Evolutionary conservation across 208 protist genomes (phyloP), one percentile per base, ranked within the genome.

Genomic region (Leishmania amazonensis): DNA sequence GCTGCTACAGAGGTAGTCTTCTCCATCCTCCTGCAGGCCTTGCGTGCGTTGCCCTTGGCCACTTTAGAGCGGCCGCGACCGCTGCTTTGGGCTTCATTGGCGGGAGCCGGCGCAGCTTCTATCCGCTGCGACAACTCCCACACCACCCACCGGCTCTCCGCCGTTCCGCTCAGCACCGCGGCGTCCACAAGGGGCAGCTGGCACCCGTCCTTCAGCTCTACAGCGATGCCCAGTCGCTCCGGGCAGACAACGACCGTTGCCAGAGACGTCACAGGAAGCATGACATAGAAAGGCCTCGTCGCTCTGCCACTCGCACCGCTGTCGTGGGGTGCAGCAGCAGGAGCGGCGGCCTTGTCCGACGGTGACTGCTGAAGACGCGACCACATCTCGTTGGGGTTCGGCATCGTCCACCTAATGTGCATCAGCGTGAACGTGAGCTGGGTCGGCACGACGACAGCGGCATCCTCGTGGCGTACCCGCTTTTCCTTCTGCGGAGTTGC

Each of bases 391-490:
- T 83, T 86, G 1, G 81, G 84, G 67, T 86, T 85, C 35, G 86
- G 75, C 91, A 95, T 94, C 9, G 65, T 80, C 92, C 94, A 97
- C 57, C 90, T 89, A 83, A 90, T 88, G 76, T 97, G 91, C 24
- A 88, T 88, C 3, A 73, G 51, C 17, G 92, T 93, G 76, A 94
- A 92, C 31, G 71, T 80, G 47, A 97, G 73, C 53, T 75, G 77
- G 45, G 76, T 40, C 4, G 78, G 28, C 60, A 8, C 70, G 3
- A 53, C 40, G 42, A 80, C 81, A n/a, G 53, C 77, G 38, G 51
- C 19, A 17, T 58, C 49, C 31, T 74, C 70, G 45, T 40, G 40
- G 45, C 45, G 28, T 38, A 54, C 9, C 45, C 70, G 45, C 70
- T 17, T 49, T 53, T 74, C 45, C 42, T 49, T 54, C 45, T 54